Evolutionary conservation across 352 stramenopile genomes (phyloP).

Genomic region (Phytophthora hibernalis): DNA sequence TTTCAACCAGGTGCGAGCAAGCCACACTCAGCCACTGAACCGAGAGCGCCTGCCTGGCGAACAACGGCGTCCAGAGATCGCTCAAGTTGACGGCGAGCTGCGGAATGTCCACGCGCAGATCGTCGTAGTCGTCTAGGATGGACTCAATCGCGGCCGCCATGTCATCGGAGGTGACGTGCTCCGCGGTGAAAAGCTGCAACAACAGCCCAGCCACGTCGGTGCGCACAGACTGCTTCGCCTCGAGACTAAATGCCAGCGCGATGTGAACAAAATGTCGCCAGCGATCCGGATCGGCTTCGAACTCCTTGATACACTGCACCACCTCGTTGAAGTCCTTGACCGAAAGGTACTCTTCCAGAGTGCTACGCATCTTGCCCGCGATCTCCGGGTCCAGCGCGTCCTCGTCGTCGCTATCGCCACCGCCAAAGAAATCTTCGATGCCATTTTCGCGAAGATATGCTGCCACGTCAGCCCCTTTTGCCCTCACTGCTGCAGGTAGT

Average conservation of each 20-base stretch:
- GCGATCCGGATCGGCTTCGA: constrained; percentile 44
- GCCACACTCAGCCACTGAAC: constrained; percentile 61
- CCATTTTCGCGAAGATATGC: constrained; percentile 71
- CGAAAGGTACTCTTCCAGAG: constrained; percentile 79
- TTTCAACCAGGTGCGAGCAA: constrained; percentile 47
- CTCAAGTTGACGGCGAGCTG: constrained; percentile 61
- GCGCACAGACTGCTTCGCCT: constrained; percentile 59
- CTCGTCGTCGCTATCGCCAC: constrained; percentile 57
- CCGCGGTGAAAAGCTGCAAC: constrained; percentile 42
- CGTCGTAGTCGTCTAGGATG: constrained; percentile 73
- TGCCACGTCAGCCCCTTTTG: constrained; percentile 53
- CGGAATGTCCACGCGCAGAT: constrained; percentile 81
- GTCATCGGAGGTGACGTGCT: constrained; percentile 60
- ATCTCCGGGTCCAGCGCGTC: constrained; percentile 69
- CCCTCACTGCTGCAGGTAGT: constrained; percentile 47
- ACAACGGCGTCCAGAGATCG: constrained; percentile 68
- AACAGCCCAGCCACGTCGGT: constrained; percentile 54
- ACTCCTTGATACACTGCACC: constrained; percentile 77
- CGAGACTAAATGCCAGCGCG: constrained; percentile 51
- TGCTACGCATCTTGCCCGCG: constrained; percentile 71
- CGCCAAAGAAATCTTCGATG: constrained; percentile 71
- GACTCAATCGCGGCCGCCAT: constrained; percentile 62
- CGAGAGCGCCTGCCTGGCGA: constrained; percentile 55
- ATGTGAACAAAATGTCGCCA: constrained; percentile 82
- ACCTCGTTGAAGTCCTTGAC: constrained; percentile 81